Percentiles rank a stretch among this genome's conserved stretches.
phyloP scores from a whole-genome alignment of 73 alveolate genomes.

The Paramecium caudatum region DNA sequence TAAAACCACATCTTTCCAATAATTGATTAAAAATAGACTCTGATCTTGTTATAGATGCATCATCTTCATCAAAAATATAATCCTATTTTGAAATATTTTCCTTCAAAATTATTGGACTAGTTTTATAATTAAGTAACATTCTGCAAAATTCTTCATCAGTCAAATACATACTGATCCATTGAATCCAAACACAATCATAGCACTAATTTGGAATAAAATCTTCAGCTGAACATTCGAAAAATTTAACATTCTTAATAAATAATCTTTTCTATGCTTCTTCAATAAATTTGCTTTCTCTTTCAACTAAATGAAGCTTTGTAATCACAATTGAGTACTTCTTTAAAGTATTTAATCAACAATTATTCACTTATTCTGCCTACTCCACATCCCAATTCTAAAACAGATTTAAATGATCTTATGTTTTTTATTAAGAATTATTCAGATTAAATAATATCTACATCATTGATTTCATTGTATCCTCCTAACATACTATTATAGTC shows the following conservation, averaged over 20 bases:
- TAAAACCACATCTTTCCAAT: neutral
- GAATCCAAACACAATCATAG: slow-evolving; percentile 8
- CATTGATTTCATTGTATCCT: slow-evolving; percentile 9
- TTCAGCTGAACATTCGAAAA: slow-evolving; percentile 23
- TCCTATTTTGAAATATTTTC: neutral
- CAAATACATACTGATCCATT: slow-evolving; percentile 32
- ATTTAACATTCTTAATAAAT: neutral
- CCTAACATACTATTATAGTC: neutral
- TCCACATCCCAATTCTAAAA: slow-evolving; percentile 27
- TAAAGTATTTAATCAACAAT: neutral
- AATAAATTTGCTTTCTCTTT: neutral
- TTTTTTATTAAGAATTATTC: neutral
- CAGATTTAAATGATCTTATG: neutral
- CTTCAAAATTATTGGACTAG: neutral
- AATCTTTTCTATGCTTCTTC: neutral
- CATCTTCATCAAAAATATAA: slow-evolving; percentile 6
- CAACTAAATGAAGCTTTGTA: slow-evolving; percentile 26
- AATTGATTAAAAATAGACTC: neutral
- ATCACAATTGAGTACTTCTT: neutral
- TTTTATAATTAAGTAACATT: neutral
- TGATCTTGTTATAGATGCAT: slow-evolving; percentile 27
- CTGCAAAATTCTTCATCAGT: slow-evolving; percentile 22
- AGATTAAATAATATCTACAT: neutral
- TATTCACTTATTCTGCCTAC: slow-evolving; percentile 17
- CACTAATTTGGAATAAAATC: neutral